phyloP scores from a whole-genome alignment of 2,329 filamentous ascomycete genomes.

The Graphilbum sp. region DNA sequence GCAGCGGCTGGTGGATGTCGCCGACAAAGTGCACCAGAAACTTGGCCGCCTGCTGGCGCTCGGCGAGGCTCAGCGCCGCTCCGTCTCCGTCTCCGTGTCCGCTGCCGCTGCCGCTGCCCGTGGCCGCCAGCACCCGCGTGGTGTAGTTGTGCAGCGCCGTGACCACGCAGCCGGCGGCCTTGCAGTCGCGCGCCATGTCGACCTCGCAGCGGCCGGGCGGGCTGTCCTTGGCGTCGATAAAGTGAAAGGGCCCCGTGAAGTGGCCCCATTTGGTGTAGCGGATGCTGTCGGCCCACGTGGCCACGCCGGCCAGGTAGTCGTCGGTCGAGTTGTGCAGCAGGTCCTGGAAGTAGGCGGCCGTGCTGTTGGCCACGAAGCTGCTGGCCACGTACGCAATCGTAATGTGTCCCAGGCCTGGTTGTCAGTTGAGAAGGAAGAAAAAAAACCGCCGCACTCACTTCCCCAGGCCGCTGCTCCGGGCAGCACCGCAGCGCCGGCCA shows the following conservation, averaged over 20 bases:
- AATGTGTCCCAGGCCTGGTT: constrained; percentile 44
- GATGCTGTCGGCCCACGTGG: constrained; percentile 51
- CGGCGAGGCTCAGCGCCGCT: constrained; percentile 26
- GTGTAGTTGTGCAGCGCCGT: constrained; percentile 45
- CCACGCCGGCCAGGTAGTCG: constrained; percentile 45
- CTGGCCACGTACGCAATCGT: constrained; percentile 47
- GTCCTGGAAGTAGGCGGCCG: constrained; percentile 37
- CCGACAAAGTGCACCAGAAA: constrained; percentile 54
- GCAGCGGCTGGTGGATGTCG: constrained; percentile 54
- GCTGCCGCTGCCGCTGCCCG: constrained; percentile 8
- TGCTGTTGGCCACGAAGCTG: constrained; percentile 40
- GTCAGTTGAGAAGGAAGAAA: neutral
- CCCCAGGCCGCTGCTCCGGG: constrained; percentile 23
- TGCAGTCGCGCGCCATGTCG: constrained; percentile 44
- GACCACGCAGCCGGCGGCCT: constrained; percentile 43
- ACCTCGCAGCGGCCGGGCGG: constrained; percentile 42
- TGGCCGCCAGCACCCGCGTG: constrained; percentile 29
- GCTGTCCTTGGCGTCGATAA: constrained; percentile 50
- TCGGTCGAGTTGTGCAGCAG: constrained; percentile 36
- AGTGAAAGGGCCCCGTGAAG: constrained; percentile 48
- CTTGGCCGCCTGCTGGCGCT: constrained; percentile 43
- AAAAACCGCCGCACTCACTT: constrained; percentile 21
- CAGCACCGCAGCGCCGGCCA: constrained; percentile 15
- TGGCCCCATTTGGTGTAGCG: constrained; percentile 47
- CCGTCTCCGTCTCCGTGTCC: no score